A percentile compares a stretch with the other conserved stretches of the same genome.
These are phyloP conservation scores for Curvularia eragrostidis DNA, from an alignment of 2,329 filamentous ascomycete genomes.

Conservation along the genomic window DNA sequence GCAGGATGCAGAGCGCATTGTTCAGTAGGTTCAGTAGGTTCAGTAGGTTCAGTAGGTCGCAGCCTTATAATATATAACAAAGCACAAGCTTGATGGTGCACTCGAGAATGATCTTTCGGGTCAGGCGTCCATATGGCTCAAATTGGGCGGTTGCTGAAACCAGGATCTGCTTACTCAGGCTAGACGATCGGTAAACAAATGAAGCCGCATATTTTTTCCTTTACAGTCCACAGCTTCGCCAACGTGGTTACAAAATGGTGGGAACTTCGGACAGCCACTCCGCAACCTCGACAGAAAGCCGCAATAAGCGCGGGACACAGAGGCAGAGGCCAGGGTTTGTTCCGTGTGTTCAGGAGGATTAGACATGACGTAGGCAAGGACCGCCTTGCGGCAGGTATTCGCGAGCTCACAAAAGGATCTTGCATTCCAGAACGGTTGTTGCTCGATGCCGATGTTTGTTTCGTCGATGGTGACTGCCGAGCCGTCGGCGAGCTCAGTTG, in stretches of 20 bases:
- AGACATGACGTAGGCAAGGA: constrained; percentile 15
- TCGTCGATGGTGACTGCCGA: constrained; percentile 6
- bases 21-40: too few relatives aligned
- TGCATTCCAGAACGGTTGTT: constrained; percentile 3
- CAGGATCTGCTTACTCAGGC: neutral
- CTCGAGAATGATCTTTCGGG: neutral
- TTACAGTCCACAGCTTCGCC: neutral
- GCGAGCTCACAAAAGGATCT: neutral
- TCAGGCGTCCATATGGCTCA: neutral
- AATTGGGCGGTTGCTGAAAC: neutral
- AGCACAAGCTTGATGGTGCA: neutral
- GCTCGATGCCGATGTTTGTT: constrained; percentile 8
- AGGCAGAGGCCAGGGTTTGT: constrained; percentile 6
- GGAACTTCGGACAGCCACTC: neutral
- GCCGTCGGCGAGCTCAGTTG: constrained; percentile 1
- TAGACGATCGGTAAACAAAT: neutral
- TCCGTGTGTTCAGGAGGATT: constrained; percentile 1
- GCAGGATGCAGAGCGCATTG: neutral
- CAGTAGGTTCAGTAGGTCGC: neutral
- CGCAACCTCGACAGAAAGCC: neutral
- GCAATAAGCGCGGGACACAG: neutral
- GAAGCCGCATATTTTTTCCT: neutral
- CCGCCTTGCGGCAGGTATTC: constrained; percentile 9
- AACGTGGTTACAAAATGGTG: neutral
- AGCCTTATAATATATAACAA: neutral